A percentile compares a stretch with the other conserved stretches of the same genome.
These are phyloP conservation scores for Eucalyptus pauciflora DNA, from an alignment of 345 rosid genomes.

Conservation along the genomic window DNA sequence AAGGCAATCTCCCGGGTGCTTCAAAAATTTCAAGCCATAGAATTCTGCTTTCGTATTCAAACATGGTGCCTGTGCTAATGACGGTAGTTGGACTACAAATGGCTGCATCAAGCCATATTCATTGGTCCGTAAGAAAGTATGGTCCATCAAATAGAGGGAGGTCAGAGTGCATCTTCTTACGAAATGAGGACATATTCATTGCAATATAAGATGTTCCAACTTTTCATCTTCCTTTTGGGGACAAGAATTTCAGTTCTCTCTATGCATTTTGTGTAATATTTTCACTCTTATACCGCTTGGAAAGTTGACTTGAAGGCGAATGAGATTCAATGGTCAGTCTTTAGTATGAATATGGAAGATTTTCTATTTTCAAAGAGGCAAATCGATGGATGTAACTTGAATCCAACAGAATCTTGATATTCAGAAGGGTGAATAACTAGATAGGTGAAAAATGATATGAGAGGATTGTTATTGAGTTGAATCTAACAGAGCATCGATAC, in stretches of 20 bases:
- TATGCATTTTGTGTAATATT: not conserved
- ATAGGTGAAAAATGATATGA: not conserved
- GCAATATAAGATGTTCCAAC: not conserved
- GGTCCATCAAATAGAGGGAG: not conserved
- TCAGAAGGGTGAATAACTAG: not conserved
- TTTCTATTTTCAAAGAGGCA: not conserved
- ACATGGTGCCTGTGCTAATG: not conserved
- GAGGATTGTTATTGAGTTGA: not conserved
- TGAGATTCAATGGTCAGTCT: not conserved
- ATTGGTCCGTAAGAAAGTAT: not conserved
- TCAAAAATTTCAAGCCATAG: not conserved
- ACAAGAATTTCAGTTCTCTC: not conserved
- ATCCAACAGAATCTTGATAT: not conserved
- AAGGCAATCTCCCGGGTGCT: not conserved
- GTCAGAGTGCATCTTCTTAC: not conserved
- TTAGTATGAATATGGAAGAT: not conserved
- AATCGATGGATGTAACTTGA: not conserved
- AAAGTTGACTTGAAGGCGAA: not conserved
- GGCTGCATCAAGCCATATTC: not conserved
- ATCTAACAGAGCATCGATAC: no score
- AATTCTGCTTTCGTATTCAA: not conserved
- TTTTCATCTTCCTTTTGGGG: not conserved
- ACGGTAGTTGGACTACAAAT: not conserved
- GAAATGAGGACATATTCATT: not conserved
- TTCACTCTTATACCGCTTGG: not conserved